Base-by-base conservation (phyloP, 2,329 filamentous ascomycete genomes). In the Metarhizium brunneum region DNA sequence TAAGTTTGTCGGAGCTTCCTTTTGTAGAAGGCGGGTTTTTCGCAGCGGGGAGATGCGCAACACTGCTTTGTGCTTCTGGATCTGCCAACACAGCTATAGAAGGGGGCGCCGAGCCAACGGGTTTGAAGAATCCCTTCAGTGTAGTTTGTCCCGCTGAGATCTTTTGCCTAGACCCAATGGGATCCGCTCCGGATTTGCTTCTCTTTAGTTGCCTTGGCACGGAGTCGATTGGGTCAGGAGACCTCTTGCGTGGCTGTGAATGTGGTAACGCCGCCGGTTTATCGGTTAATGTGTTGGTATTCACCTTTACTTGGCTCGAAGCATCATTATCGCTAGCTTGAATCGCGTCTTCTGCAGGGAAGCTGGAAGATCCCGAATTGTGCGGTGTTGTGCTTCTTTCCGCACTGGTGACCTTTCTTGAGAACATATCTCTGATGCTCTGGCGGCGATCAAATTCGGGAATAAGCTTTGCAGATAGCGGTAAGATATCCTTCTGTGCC, bases 401-500 rank as follows among this genome's bases (percentile, higher is more conserved):
- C 16, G n/a, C 18, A 11, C 25, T 30, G 7, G 45, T 30, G 29
- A 20, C 49, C 56, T 77, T 66, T 57, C 76, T 77, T 42, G 56
- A 54, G 67, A 97, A 96, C 94, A 99, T 97, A 65, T 95, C 91
- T 63, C 87, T 89, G 65, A 99, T 96, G 66, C 77, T 96, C 61
- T 83, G 82, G 20, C 94, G 83, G 57, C 86, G 85, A 65, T 92
- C 84, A 62, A 97, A 97, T 63, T 96, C 92, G 1, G 90, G 87
- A 55, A 96, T 87, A 10, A 95, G 77, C 66, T 84, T 90, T 0
- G 87, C 92, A 25, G 92, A 97, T 55, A 88, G 76, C 2, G 87
- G 81, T 11, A 92, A 78, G 0, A 88, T 71, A 62, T 89, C 82
- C 62, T 84, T 87, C 3, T 76, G 65, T 11, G 77, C 78, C 78